phyloP scores from a whole-genome alignment of 257 asterid species.

The Prunella vulgaris region DNA sequence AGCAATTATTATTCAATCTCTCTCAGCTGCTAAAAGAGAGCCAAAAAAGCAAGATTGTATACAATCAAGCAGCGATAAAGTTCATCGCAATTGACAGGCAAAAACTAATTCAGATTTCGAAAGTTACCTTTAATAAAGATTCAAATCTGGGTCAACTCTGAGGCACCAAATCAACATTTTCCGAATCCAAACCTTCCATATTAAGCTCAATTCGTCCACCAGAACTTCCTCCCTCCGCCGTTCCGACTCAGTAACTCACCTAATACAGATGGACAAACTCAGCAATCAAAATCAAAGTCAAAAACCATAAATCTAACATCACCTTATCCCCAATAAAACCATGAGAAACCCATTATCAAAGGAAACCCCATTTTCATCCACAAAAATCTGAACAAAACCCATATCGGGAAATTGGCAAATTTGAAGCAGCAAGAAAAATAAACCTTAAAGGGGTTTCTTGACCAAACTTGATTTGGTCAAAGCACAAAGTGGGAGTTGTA shows the following conservation, averaged over 20 bases:
- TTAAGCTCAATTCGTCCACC: constrained; percentile 1
- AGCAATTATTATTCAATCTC: background rate
- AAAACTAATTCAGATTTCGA: constrained; percentile 13
- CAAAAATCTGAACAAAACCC: constrained; percentile 29
- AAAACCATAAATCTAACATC: constrained; percentile 10
- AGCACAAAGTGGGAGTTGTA: constrained; percentile 31
- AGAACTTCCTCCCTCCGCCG: too few species aligned
- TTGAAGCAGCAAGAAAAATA: constrained; percentile 27
- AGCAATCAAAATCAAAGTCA: constrained; percentile 31
- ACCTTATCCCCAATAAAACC: constrained; percentile 6
- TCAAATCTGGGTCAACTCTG: constrained; percentile 33
- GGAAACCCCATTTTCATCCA: constrained; percentile 18
- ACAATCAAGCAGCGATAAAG: constrained; percentile 8
- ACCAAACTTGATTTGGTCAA: constrained; percentile 41
- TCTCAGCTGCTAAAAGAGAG: background rate
- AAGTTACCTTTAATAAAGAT: constrained; percentile 28
- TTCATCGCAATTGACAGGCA: constrained; percentile 15
- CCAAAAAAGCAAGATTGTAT: background rate
- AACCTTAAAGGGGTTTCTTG: constrained; percentile 38
- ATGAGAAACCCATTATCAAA: background rate
- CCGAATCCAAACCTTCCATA: constrained; percentile 24
- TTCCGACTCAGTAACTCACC: constrained; percentile 22
- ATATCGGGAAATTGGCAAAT: constrained; percentile 26
- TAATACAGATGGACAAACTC: background rate
- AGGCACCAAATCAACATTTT: constrained; percentile 27